Evolutionary conservation across 805 yeast genomes (phyloP).

Genomic region (Tetrapisispora taiwanensis): DNA sequence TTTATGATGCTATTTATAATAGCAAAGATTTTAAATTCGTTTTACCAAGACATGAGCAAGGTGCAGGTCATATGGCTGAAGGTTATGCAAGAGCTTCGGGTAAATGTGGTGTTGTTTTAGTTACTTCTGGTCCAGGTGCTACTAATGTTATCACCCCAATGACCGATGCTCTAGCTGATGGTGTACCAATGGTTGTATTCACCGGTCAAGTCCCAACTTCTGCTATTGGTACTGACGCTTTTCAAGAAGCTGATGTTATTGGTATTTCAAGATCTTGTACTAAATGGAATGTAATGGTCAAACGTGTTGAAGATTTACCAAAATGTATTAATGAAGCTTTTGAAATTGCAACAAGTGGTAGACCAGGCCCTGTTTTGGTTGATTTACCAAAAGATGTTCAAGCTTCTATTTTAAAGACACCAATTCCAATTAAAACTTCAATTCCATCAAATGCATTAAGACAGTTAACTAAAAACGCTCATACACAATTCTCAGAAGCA

Average conservation of each 20-base stretch:
- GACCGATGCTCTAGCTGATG: constrained; percentile 96
- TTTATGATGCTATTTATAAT: constrained; percentile 92
- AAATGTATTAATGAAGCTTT: constrained; percentile 95
- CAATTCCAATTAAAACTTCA: constrained; percentile 74
- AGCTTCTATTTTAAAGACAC: constrained; percentile 74
- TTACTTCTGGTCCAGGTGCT: constrained; percentile 99
- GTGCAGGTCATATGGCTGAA: constrained; percentile 99
- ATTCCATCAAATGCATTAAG: constrained; percentile 62
- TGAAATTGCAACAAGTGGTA: constrained; percentile 89
- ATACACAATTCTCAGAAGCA: constrained; percentile 63
- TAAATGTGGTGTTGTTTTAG: constrained; percentile 94
- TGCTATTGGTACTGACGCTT: constrained; percentile 96
- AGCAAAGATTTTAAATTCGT: constrained; percentile 82
- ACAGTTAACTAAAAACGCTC: constrained; percentile 58
- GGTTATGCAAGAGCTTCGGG: constrained; percentile 95
- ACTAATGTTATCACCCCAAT: constrained; percentile 95
- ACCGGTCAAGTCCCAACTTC: constrained; percentile 95
- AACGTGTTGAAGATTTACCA: constrained; percentile 87
- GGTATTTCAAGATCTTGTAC: constrained; percentile 97
- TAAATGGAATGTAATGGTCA: constrained; percentile 99
- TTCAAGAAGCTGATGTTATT: constrained; percentile 97
- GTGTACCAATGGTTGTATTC: constrained; percentile 93
- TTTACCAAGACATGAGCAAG: constrained; percentile 95
- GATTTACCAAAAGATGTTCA: constrained; percentile 98
- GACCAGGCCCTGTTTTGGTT: constrained; percentile 97